Evolutionary conservation across 2,329 filamentous ascomycete species (phyloP), one percentile per base, ranked within the genome.

Genomic region (Aurifilum marmelostoma): DNA sequence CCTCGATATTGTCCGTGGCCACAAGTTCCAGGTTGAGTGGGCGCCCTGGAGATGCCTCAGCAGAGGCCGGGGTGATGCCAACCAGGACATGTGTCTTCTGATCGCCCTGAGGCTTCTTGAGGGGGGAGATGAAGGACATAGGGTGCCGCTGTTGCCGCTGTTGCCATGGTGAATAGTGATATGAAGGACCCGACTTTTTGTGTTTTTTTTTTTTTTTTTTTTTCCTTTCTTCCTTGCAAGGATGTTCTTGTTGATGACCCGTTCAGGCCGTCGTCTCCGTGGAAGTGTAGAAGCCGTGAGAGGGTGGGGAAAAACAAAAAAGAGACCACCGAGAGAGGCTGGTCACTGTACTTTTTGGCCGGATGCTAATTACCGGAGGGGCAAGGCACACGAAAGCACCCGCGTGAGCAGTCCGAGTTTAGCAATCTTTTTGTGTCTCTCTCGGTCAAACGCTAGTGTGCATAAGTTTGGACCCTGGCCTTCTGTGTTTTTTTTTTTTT

Each of bases 21-120:
- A 63, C 65, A 59, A 71, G 52, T 24, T 71, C 67, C 63, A 71
- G 56, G 47, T 71, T 61, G 4, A 71, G 67, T 29, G 39, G 11
- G 68, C 63, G 5, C 24, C 59, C 24, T 8, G 64, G 14, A 59
- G 59, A 27, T 8, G n/a, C 61, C 11, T 24, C 62, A 27, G 66
- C 61, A 27, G 66, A 52, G 50, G 50, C 32, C 21, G 69, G 61
- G 50, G 56, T 27, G 27, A 69, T 67, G 29, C 63, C 63, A 27
- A 71, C 67, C 27, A 71, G 69, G 67, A 69, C 61, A 64, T 63
- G 69, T 32, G 59, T 47, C 32, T 59, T 60, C 39, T 61, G 32
- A 27, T 60, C 32, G 27, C 24, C 39, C 14, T 16, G 24, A n/a
- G 62, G 29, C 47, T 24, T 5, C 47, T 29, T 39, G 64, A 66